Conservation (phyloP, 306 rosid genomes). For the Rosa lucieae region DNA sequence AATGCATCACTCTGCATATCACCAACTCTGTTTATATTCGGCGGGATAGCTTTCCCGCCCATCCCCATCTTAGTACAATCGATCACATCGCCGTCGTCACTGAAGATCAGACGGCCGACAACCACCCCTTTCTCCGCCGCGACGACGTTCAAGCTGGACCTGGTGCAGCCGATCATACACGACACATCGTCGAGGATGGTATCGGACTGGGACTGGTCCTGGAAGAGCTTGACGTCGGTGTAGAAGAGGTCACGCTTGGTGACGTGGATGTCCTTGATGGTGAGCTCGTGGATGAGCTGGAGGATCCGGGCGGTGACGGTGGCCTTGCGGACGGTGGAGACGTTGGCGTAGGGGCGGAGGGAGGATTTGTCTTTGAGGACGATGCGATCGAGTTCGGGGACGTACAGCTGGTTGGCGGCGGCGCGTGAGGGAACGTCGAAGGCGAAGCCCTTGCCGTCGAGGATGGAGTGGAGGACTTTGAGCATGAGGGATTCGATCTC, state of each 20-base stretch:
- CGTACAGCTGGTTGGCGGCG: slow-evolving; percentile 77
- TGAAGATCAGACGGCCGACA: slow-evolving; percentile 82
- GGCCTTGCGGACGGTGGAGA: slow-evolving; percentile 77
- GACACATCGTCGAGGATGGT: slow-evolving; percentile 84
- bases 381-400: slow-evolving; percentile 84
- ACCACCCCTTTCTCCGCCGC: slow-evolving; percentile 95
- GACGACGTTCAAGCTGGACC: slow-evolving; percentile 80
- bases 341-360: slow-evolving; percentile 68
- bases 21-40: slow-evolving; percentile 82
- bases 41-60: slow-evolving; percentile 95
- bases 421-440: slow-evolving; percentile 89
- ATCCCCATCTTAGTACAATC: slow-evolving; percentile 97
- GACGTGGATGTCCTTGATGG: slow-evolving; percentile 74
- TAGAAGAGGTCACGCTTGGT: slow-evolving; percentile 95
- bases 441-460: slow-evolving; percentile 74
- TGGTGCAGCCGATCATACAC: slow-evolving; percentile 82
- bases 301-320: slow-evolving; percentile 68
- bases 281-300: slow-evolving; percentile 86
- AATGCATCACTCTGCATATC: slow-evolving; percentile 93
- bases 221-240: slow-evolving; percentile 90
- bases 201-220: slow-evolving; percentile 85
- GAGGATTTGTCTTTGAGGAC: slow-evolving; percentile 73
- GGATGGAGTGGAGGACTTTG: slow-evolving; percentile 60
- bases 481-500: slow-evolving; percentile 59
- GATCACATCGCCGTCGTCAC: slow-evolving; percentile 91